These are phyloP conservation scores for Hirsutella rhossiliensis DNA, from an alignment of 2,329 filamentous ascomycete genomes.

Conservation along the genomic window DNA sequence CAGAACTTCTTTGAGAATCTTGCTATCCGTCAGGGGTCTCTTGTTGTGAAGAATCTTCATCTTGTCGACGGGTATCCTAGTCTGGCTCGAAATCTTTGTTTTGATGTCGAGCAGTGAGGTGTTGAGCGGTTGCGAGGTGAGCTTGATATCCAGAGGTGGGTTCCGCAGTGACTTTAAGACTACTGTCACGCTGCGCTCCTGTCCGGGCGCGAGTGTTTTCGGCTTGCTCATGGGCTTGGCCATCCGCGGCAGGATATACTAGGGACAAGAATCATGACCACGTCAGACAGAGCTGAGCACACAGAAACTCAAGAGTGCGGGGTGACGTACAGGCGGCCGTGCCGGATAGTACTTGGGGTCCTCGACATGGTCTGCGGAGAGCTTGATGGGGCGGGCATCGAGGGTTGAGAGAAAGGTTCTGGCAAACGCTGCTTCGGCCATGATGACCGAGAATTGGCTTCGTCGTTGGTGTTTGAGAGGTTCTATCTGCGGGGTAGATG, in stretches of 20 bases:
- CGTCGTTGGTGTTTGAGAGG: background rate
- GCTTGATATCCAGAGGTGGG: conserved; percentile 53
- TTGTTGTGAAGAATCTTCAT: conserved; percentile 79
- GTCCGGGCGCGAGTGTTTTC: conserved; percentile 34
- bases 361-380: conserved; percentile 83
- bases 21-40: conserved; percentile 70
- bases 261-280: background rate
- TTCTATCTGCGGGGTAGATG: background rate
- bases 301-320: background rate
- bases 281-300: background rate
- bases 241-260: conserved; percentile 66
- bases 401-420: conserved; percentile 71
- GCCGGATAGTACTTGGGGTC: conserved; percentile 69
- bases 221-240: conserved; percentile 41
- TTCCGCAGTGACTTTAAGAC: conserved; percentile 68
- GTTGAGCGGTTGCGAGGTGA: conserved; percentile 49
- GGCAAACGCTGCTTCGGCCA: conserved; percentile 79
- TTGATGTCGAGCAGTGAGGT: conserved; percentile 76
- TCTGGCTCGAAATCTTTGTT: conserved; percentile 49
- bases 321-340: conserved; percentile 53
- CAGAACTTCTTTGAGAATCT: conserved; percentile 63
- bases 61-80: conserved; percentile 58
- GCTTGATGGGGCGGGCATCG: conserved; percentile 66
- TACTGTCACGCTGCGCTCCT: conserved; percentile 43
- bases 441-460: conserved; percentile 20